These are phyloP conservation scores for Clarireedia hainanense DNA, from an alignment of 2,329 filamentous ascomycete species.

Conservation along the genomic window DNA sequence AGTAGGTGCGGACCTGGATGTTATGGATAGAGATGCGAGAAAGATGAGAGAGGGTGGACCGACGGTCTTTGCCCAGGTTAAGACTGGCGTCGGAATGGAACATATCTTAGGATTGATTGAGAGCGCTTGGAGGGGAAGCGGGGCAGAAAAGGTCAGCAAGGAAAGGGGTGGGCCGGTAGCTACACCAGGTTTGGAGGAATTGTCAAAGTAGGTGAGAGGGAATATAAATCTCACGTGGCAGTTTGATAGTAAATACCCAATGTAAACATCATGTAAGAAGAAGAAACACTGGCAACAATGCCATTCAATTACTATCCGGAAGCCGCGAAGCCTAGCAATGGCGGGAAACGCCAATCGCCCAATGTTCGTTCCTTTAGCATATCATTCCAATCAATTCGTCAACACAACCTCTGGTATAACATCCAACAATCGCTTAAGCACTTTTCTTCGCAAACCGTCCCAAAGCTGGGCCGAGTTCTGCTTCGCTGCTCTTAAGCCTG, in stretches of 20 bases:
- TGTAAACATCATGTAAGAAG: no score
- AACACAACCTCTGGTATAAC: not conserved
- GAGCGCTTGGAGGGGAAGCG: slow-evolving; percentile 88
- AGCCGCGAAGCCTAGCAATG: not conserved
- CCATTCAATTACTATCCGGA: no score
- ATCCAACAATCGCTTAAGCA: slow-evolving; percentile 7
- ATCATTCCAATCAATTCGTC: no score
- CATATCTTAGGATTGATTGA: slow-evolving; percentile 83
- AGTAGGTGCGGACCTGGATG: slow-evolving; percentile 78
- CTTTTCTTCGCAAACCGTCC: slow-evolving; percentile 73
- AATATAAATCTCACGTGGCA: not conserved
- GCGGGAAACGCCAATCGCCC: slow-evolving; percentile 6
- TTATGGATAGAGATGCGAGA: slow-evolving; percentile 91
- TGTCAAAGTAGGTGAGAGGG: slow-evolving; percentile 24
- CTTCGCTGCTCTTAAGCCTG: slow-evolving; percentile 57
- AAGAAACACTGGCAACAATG: no score
- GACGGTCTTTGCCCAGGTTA: slow-evolving; percentile 96
- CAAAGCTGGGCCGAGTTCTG: slow-evolving; percentile 77
- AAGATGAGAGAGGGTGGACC: slow-evolving; percentile 95
- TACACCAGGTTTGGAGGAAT: slow-evolving; percentile 46
- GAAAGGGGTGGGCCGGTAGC: slow-evolving; percentile 48
- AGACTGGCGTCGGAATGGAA: slow-evolving; percentile 76
- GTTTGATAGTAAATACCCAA: not conserved
- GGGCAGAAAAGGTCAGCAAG: slow-evolving; percentile 57
- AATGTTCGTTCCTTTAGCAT: not conserved